phyloP scores from a whole-genome alignment of 305 asterid species.

The Fraxinus sp. region DNA sequence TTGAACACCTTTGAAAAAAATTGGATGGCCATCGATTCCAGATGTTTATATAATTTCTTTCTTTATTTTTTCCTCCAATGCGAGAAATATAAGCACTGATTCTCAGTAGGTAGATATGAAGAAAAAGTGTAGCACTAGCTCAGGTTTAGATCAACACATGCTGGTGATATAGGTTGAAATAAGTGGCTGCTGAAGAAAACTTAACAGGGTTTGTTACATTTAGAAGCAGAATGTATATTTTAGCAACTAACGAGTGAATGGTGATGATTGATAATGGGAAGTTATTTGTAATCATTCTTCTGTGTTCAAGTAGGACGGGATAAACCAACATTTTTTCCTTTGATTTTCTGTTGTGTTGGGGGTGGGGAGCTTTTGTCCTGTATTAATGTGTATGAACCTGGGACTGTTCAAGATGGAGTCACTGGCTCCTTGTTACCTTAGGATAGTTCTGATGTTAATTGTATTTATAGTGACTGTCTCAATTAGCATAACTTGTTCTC shows the following conservation, averaged over 20 bases:
- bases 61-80: background rate
- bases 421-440: background rate
- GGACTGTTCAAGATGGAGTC: background rate
- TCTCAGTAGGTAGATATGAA: slow-evolving; percentile 7
- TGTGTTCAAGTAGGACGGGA: background rate
- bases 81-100: background rate
- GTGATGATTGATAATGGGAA: background rate
- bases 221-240: slow-evolving; percentile 28
- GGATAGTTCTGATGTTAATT: background rate
- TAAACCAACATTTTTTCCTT: background rate
- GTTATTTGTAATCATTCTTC: background rate
- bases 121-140: slow-evolving; percentile 9
- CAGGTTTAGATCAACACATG: slow-evolving; percentile 1
- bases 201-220: slow-evolving; percentile 8
- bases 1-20: background rate
- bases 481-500: background rate
- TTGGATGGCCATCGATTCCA: background rate
- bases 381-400: background rate
- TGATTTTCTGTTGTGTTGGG: background rate
- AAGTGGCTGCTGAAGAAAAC: slow-evolving; percentile 21
- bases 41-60: slow-evolving; percentile 24
- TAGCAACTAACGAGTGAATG: slow-evolving; percentile 15
- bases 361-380: background rate
- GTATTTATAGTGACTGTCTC: background rate
- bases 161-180: slow-evolving; percentile 29